These are phyloP conservation scores for Hibiscus mutabilis DNA, from an alignment of 345 rosid species.

Conservation along the genomic window DNA sequence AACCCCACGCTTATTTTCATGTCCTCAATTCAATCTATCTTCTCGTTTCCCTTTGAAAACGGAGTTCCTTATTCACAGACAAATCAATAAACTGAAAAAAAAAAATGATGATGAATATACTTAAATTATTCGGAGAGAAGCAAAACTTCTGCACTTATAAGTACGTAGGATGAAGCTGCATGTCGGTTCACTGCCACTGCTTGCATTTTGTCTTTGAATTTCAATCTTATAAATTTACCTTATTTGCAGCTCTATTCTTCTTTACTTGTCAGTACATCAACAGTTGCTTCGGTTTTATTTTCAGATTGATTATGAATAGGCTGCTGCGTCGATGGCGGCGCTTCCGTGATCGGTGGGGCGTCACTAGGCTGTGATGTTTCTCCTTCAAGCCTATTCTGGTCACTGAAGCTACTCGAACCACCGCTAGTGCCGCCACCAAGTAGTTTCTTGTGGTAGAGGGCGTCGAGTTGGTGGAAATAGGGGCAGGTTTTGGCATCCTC, in stretches of 20 bases:
- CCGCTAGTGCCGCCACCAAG: constrained; percentile 33
- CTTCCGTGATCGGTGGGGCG: background rate
- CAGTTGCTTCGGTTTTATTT: constrained; percentile 15
- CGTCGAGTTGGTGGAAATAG: constrained; percentile 75
- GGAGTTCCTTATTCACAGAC: constrained; percentile 28
- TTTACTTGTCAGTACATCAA: constrained; percentile 16
- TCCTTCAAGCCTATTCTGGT: constrained; percentile 17
- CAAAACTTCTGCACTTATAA: constrained; percentile 32
- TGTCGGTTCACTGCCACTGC: background rate
- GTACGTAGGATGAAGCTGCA: background rate
- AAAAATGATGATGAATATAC: background rate
- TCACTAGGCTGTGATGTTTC: constrained; percentile 12
- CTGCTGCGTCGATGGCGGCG: constrained; percentile 7
- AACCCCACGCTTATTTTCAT: constrained; percentile 22
- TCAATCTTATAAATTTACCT: constrained; percentile 49
- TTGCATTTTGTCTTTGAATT: constrained; percentile 33
- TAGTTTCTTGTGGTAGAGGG: constrained; percentile 52
- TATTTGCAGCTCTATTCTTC: constrained; percentile 27
- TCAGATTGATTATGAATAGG: constrained; percentile 11
- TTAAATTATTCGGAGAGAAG: constrained; percentile 4
- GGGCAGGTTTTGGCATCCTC: constrained; percentile 90
- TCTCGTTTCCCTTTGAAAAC: constrained; percentile 27
- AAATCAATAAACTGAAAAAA: constrained; percentile 32
- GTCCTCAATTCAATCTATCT: constrained; percentile 17
- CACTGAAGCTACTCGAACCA: constrained; percentile 16